Conservation (phyloP, 208 protist species). For the Acanthamoeba sp. region DNA sequence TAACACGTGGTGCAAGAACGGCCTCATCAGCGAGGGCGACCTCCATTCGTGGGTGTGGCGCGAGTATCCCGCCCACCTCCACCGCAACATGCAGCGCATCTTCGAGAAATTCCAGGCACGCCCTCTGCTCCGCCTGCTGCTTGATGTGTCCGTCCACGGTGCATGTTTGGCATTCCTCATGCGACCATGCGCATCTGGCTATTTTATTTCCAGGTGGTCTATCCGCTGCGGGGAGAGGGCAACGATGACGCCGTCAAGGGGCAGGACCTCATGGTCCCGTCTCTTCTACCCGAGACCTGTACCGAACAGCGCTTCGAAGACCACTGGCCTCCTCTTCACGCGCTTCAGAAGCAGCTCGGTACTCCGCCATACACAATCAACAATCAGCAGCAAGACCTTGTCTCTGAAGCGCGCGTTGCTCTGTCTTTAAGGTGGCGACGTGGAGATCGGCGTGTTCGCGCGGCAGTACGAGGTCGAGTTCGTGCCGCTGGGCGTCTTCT, state of each 20-base stretch:
- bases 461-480: conserved; percentile 52
- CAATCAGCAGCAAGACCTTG: neutral
- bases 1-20: conserved; percentile 70
- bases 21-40: conserved; percentile 54
- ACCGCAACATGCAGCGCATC: conserved; percentile 50
- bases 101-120: conserved; percentile 65
- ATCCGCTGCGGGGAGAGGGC: neutral
- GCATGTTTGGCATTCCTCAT: too few relatives aligned
- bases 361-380: neutral
- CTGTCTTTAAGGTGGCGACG: neutral
- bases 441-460: neutral
- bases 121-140: neutral
- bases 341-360: neutral
- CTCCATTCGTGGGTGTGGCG: conserved; percentile 63
- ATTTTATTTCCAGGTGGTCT: neutral
- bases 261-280: conserved; percentile 27
- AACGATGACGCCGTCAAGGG: conserved; percentile 32
- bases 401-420: neutral
- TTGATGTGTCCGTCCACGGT: too few relatives aligned
- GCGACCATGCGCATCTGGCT: neutral
- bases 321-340: neutral
- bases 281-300: neutral
- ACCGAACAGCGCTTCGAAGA: conserved; percentile 3
- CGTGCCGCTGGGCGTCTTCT: conserved; percentile 49
- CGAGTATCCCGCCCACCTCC: conserved; percentile 50